Base-by-base conservation (phyloP, 345 rosid species). In the Corchorus capsularis region DNA sequence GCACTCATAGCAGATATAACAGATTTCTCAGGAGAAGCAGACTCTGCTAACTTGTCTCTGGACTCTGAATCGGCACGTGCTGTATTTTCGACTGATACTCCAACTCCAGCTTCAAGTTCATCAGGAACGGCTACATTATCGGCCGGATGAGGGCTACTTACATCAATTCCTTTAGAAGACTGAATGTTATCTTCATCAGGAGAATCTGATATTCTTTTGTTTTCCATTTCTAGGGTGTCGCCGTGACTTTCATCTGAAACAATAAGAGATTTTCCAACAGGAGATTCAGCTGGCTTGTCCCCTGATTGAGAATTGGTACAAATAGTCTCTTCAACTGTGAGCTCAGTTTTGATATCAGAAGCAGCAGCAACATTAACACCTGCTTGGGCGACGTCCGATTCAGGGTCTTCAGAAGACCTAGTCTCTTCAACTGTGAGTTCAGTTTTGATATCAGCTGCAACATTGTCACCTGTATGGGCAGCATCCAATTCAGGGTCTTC, bases 341-440 rank as follows among this genome's bases (percentile, higher is more conserved):
- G 72, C 37, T 71, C 64, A 74, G 59, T 60, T 64, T 69, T 79
- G 11, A 52, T 71, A 81, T 55, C 69, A 60, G 85, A 82, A 71
- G 74, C 80, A 74, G 77, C 70, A 61, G 66, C 12, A 37, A 70
- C 62, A 55, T 52, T 16, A 39, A 54, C 61, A 10, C 50, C 56
- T 34, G 55, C n/a, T 17, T 62, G 14, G 15, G 32, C 47, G 49
- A 47, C 75, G 8, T 34, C 50, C 17, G 6, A 32, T 14, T 63
- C 59, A 63, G 46, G 57, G 6, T 68, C 41, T 74, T 63, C 65
- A 16, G 34, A 43, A n/a, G 57, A 55, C 45, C 6, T 3, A 3
- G 63, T 20, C 70, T 63, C 74, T 22, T 85, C 79, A 77, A 45
- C 69, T 9, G 78, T 72, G 54, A 75, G 72, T 32, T 71, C 64